These are phyloP conservation scores for Oenanthe javanica DNA, from an alignment of 140 eudicot species.

Conservation along the genomic window DNA sequence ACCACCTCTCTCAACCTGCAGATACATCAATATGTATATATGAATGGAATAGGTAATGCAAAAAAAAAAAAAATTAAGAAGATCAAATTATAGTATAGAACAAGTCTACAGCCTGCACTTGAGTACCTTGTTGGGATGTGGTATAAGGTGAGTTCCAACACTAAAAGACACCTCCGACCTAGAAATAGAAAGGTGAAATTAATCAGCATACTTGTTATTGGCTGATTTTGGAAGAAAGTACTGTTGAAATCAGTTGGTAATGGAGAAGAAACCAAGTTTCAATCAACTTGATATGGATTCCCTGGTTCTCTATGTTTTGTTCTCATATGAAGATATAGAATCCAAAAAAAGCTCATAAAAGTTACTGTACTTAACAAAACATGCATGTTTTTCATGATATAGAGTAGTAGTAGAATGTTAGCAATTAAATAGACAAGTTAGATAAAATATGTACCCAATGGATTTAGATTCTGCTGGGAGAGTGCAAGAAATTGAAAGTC, in stretches of 20 bases:
- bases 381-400: not conserved
- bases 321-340: too few relatives aligned
- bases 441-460: constrained; percentile 12
- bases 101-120: not conserved
- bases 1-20: constrained; percentile 73
- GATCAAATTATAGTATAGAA: not conserved
- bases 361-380: too few relatives aligned
- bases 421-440: too few relatives aligned
- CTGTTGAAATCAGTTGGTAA: too few relatives aligned
- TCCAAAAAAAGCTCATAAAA: too few relatives aligned
- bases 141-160: constrained; percentile 73
- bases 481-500: constrained; percentile 22
- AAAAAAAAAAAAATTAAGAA: not conserved
- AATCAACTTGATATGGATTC: too few relatives aligned
- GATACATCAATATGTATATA: not conserved
- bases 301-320: too few relatives aligned
- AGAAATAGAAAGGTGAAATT: not conserved
- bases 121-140: constrained; percentile 85
- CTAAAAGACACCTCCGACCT: constrained; percentile 61
- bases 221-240: too few relatives aligned
- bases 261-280: too few relatives aligned
- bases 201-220: not conserved
- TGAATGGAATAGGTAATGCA: not conserved
- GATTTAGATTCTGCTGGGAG: constrained; percentile 21
- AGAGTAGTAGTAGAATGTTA: not conserved